Conservation (phyloP, 2,329 filamentous ascomycete species). For the Ascochyta lentis region DNA sequence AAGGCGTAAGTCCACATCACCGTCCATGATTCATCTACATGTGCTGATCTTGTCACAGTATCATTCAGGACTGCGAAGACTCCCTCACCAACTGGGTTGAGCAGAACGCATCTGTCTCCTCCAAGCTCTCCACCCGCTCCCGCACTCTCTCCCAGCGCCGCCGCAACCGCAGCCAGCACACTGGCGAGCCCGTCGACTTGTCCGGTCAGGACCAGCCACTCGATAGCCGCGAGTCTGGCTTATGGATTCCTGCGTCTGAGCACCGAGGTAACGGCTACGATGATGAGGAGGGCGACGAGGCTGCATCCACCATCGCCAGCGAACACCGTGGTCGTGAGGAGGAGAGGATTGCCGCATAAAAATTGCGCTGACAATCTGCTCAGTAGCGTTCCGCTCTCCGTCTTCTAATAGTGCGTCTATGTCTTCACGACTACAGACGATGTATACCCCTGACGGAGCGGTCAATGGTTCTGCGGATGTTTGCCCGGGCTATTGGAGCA, state of each 20-base stretch:
- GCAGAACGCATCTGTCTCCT: constrained; percentile 84
- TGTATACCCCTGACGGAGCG: constrained; percentile 45
- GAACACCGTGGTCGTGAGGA: constrained; percentile 57
- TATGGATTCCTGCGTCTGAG: constrained; percentile 79
- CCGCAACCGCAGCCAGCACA: constrained; percentile 66
- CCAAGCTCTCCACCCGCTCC: constrained; percentile 85
- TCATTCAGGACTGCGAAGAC: constrained; percentile 99
- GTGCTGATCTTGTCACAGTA: constrained; percentile 57
- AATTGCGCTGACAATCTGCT: constrained; percentile 24
- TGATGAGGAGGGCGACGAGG: constrained; percentile 70
- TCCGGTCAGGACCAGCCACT: constrained; percentile 82
- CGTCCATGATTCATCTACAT: not conserved
- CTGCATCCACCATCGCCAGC: constrained; percentile 47
- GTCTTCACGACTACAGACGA: constrained; percentile 30
- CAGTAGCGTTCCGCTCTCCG: constrained; percentile 26
- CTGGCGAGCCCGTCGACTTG: constrained; percentile 78
- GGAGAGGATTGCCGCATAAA: constrained; percentile 50
- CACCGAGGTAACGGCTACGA: constrained; percentile 69
- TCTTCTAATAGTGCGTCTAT: constrained; percentile 35
- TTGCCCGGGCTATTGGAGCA: not conserved
- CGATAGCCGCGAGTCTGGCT: constrained; percentile 73
- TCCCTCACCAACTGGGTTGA: constrained; percentile 96
- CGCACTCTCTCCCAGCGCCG: constrained; percentile 88
- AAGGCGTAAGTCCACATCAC: constrained; percentile 67
- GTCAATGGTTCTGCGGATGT: constrained; percentile 18